A percentile compares a stretch with the other conserved stretches of the same genome.
phyloP scores from a whole-genome alignment of 352 stramenopile genomes.

The Globisporangium splendens region DNA sequence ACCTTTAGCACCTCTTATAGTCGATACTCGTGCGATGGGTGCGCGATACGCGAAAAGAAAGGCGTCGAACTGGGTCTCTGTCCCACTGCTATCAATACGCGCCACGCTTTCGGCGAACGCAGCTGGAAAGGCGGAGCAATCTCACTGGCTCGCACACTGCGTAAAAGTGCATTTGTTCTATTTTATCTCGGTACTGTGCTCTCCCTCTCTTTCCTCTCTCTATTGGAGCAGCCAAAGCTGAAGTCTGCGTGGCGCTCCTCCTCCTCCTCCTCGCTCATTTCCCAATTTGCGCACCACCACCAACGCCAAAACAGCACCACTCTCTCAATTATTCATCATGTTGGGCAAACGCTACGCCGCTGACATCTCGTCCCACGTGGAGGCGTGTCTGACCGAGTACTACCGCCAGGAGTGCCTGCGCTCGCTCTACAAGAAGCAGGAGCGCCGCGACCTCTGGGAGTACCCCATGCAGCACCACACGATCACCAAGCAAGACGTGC shows the following conservation, averaged over 20 bases:
- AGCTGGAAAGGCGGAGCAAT: constrained; percentile 12
- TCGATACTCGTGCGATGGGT: neutral
- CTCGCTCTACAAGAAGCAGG: constrained; percentile 67
- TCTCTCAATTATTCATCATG: constrained; percentile 25
- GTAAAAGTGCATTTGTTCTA: constrained; percentile 1
- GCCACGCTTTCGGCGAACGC: constrained; percentile 11
- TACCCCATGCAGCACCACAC: constrained; percentile 24
- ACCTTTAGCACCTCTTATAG: neutral
- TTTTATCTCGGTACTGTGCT: neutral
- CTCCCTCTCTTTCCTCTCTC: neutral
- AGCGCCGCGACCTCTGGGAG: constrained; percentile 34
- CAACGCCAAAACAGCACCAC: constrained; percentile 22
- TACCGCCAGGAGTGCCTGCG: constrained; percentile 80
- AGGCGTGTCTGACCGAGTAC: constrained; percentile 76
- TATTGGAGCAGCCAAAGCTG: constrained; percentile 3
- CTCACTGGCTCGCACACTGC: neutral
- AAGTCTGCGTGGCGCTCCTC: neutral
- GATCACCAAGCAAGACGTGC: constrained; percentile 40
- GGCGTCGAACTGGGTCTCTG: neutral
- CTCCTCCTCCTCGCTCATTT: constrained; percentile 30
- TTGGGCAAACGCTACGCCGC: constrained; percentile 68
- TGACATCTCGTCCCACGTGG: constrained; percentile 45
- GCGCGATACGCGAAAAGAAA: neutral
- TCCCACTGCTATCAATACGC: constrained; percentile 14
- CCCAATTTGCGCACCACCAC: constrained; percentile 34